Percentiles rank a stretch among this genome's conserved stretches.
phyloP scores from a whole-genome alignment of 352 stramenopile species.

The Ochromonadaceae sp. region DNA sequence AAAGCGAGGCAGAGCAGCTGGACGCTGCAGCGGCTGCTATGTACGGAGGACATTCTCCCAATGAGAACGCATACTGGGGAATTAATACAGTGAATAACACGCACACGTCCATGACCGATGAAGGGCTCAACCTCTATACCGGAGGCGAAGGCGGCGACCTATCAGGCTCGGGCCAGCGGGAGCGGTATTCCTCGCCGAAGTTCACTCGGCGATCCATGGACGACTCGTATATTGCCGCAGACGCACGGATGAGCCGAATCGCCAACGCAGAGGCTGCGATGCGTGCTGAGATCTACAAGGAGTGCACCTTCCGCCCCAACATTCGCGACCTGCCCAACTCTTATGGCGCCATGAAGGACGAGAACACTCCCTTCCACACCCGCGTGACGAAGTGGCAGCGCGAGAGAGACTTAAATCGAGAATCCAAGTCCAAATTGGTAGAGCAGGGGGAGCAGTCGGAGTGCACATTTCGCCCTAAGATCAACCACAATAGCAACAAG shows the following conservation, averaged over 20 bases:
- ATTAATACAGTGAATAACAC: too few relatives aligned
- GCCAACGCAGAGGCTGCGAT: not conserved
- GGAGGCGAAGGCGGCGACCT: too few relatives aligned
- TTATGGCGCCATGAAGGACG: slow-evolving; percentile 27
- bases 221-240: not conserved
- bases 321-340: slow-evolving; percentile 22
- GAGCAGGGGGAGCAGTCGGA: not conserved
- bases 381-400: slow-evolving; percentile 26
- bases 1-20: too few relatives aligned
- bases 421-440: not conserved
- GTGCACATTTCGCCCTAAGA: slow-evolving; percentile 20
- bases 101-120: too few relatives aligned
- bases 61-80: too few relatives aligned
- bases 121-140: too few relatives aligned
- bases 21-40: too few relatives aligned
- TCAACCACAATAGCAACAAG: slow-evolving; percentile 18
- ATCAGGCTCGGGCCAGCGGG: too few relatives aligned
- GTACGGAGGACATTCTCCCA: too few relatives aligned
- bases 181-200: too few relatives aligned
- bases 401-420: slow-evolving; percentile 21
- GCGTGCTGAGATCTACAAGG: slow-evolving; percentile 22
- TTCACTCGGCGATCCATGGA: not conserved
- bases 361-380: slow-evolving; percentile 23
- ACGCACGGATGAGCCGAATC: not conserved
- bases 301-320: slow-evolving; percentile 28